Evolutionary conservation across 495 filamentous ascomycete genomes (phyloP).

Genomic region (Evansstolkia leycettana): DNA sequence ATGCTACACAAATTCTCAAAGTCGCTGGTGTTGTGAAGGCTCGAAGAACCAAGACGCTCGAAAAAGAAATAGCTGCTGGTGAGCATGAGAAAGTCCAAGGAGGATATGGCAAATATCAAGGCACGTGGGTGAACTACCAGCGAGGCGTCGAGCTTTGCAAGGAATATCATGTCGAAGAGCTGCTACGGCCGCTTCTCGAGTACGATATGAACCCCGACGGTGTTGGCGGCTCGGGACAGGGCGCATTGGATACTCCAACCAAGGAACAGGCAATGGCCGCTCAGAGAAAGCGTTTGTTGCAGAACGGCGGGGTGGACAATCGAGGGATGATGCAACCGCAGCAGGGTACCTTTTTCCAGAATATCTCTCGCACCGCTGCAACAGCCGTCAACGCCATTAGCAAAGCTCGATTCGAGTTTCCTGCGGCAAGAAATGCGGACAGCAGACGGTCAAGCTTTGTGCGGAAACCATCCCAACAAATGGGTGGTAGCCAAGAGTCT

Average conservation of each 20-base stretch:
- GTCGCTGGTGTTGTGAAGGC: constrained; percentile 95
- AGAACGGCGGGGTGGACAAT: constrained; percentile 52
- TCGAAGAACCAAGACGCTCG: constrained; percentile 89
- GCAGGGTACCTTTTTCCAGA: constrained; percentile 85
- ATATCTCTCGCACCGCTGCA: constrained; percentile 85
- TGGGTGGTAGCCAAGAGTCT: constrained; percentile 51
- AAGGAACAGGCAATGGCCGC: constrained; percentile 99
- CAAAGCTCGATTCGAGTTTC: constrained; percentile 88
- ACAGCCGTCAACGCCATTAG: constrained; percentile 89
- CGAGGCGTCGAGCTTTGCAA: constrained; percentile 84
- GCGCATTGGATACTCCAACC: constrained; percentile 76
- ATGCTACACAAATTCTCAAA: constrained; percentile 91
- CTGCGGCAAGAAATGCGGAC: constrained; percentile 46
- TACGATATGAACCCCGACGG: constrained; percentile 81
- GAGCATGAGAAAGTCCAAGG: constrained; percentile 98
- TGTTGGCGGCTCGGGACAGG: constrained; percentile 43
- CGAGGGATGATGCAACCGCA: constrained; percentile 50
- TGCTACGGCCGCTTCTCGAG: constrained; percentile 71
- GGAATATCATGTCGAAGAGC: constrained; percentile 85
- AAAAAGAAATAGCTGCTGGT: constrained; percentile 92
- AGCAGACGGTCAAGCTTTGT: constrained; percentile 35
- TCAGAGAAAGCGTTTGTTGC: constrained; percentile 82
- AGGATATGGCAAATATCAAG: constrained; percentile 97
- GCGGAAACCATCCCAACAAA: constrained; percentile 46
- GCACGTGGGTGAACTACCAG: constrained; percentile 92